Base-by-base conservation (phyloP, 495 filamentous ascomycete genomes). In the Podospora pseudopauciseta region DNA sequence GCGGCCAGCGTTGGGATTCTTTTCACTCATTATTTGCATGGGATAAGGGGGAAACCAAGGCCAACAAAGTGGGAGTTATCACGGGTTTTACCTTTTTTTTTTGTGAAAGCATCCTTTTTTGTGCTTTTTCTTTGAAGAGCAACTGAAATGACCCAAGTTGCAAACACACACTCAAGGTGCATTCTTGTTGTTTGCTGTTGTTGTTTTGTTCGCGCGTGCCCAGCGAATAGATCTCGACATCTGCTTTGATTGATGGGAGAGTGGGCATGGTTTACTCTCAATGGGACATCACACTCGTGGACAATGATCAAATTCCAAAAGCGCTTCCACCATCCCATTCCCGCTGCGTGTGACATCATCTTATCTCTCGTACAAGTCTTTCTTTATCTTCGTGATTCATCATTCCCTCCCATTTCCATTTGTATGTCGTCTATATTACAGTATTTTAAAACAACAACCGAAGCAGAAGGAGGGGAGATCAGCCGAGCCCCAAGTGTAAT, bases 401-500 rank as follows among this genome's bases (percentile, higher is more conserved):
- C 65, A 63, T 65, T 49, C 39, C 72, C 74, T 72, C 74, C 77
- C 73, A 70, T 74, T 73, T 70, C 69, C 73, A 68, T 70, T 23
- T 68, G 58, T 65, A 73, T 70, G 63, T 72, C 65, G 13, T 32
- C 60, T 75, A 71, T 75, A 78, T 75, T 71, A 80, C 78, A 77
- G 49, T 56, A 71, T 65, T 49, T 49, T 59, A 72, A 72, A 71
- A 78, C 72, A 75, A 72, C 59, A 54, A 55, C 66, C 70, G 67
- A 75, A 78, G 59, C 44, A 70, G 72, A 78, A 76, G 67, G 73
- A 74, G 75, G 75, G 76, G 72, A 68, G 64, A 57, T 61, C 64
- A 71, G 65, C 65, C 56, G 13, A 63, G 27, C 74, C 62, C 65
- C 6, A 59, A 67, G 65, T 61, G 26, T 64, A 49, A 65, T 64